Evolutionary conservation across 2,329 filamentous ascomycete species (phyloP).

Genomic region (Tolypocladium cylindrosporum): DNA sequence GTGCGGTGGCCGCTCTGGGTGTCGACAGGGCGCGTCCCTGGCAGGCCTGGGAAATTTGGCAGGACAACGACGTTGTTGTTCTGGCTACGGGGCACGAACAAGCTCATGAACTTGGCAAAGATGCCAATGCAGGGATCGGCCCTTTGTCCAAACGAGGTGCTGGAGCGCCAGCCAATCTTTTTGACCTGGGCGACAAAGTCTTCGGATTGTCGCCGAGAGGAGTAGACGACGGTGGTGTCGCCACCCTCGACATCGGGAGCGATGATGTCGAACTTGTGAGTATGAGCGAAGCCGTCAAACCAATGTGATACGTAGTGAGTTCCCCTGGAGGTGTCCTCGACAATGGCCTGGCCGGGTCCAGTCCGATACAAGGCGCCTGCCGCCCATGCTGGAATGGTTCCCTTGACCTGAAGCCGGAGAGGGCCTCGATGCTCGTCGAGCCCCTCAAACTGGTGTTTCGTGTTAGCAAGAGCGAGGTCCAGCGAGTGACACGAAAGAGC

Average conservation of each 20-base stretch:
- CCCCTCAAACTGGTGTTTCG: slow-evolving; percentile 49
- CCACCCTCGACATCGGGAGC: slow-evolving; percentile 19
- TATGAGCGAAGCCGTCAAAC: slow-evolving; percentile 69
- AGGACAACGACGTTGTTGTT: slow-evolving; percentile 59
- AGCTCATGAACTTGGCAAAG: slow-evolving; percentile 60
- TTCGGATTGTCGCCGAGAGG: slow-evolving; percentile 60
- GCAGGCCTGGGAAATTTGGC: slow-evolving; percentile 51
- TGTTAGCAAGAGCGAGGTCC: not conserved
- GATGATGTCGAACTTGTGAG: slow-evolving; percentile 63
- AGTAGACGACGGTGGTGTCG: slow-evolving; percentile 48
- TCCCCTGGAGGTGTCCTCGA: slow-evolving; percentile 49
- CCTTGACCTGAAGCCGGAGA: slow-evolving; percentile 51
- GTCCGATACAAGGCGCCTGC: slow-evolving; percentile 66
- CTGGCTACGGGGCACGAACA: slow-evolving; percentile 33
- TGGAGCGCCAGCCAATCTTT: slow-evolving; percentile 44
- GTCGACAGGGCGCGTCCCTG: slow-evolving; percentile 2
- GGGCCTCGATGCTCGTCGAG: slow-evolving; percentile 57
- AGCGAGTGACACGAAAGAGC: not conserved
- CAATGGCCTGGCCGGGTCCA: slow-evolving; percentile 55
- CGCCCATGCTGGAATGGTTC: slow-evolving; percentile 59
- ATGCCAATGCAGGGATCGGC: slow-evolving; percentile 65
- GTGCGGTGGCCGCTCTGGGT: slow-evolving; percentile 22
- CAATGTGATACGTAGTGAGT: slow-evolving; percentile 59
- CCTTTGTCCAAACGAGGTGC: slow-evolving; percentile 59
- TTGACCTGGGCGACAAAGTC: slow-evolving; percentile 50